phyloP scores from a whole-genome alignment of 768 basidiomycete genomes.

The Tylopilus plumbeoviolaceoides region DNA sequence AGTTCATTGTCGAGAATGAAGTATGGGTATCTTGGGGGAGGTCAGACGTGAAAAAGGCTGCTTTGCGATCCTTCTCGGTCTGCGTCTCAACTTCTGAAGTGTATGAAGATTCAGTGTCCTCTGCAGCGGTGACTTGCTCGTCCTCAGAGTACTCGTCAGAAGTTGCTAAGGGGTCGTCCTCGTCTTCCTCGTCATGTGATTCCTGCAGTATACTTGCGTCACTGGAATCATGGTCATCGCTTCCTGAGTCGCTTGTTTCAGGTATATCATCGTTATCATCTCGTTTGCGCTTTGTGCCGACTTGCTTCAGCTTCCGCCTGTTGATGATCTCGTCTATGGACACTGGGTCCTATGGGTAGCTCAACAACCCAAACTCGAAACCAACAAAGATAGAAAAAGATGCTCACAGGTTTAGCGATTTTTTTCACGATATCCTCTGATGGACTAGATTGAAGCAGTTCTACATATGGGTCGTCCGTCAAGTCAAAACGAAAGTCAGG shows the following conservation, averaged over 20 bases:
- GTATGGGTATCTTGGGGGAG: conserved; percentile 50
- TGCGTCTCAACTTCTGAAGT: conserved; percentile 60
- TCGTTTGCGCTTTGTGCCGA: conserved; percentile 61
- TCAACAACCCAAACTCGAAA: background rate
- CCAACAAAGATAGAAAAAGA: conserved; percentile 11
- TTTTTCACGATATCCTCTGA: conserved; percentile 58
- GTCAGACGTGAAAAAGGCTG: conserved; percentile 80
- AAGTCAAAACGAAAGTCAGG: conserved; percentile 83
- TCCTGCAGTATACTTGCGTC: conserved; percentile 13
- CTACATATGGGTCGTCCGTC: conserved; percentile 63
- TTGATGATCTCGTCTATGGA: conserved; percentile 93
- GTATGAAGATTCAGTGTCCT: conserved; percentile 48
- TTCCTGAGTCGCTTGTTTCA: conserved; percentile 34
- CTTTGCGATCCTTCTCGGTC: conserved; percentile 65
- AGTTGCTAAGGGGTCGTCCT: conserved; percentile 29
- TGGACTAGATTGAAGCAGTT: conserved; percentile 43
- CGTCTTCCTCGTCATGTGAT: conserved; percentile 29
- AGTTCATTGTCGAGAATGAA: conserved; percentile 90
- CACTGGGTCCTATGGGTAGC: conserved; percentile 55
- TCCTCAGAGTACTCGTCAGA: conserved; percentile 31
- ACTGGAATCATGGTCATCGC: conserved; percentile 8
- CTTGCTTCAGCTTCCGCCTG: conserved; percentile 46
- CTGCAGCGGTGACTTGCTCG: conserved; percentile 27
- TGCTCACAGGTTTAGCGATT: conserved; percentile 56
- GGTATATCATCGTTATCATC: conserved; percentile 32